phyloP scores from a whole-genome alignment of 768 basidiomycete species.

The Mycena polygramma region DNA sequence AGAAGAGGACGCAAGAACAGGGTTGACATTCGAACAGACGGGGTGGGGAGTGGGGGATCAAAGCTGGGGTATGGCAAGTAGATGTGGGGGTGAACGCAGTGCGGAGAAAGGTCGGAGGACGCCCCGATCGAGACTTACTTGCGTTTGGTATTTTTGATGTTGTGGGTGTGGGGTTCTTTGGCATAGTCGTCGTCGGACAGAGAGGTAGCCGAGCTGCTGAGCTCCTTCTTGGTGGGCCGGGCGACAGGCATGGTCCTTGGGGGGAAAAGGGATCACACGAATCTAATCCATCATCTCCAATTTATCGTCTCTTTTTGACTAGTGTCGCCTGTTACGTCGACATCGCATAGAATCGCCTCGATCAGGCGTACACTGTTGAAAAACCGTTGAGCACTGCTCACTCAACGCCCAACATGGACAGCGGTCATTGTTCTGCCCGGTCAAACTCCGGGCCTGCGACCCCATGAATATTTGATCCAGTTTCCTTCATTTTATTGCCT shows the following conservation, averaged over 20 bases:
- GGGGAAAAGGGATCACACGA: slow-evolving; percentile 46
- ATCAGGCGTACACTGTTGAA: slow-evolving; percentile 48
- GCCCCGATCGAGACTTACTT: slow-evolving; percentile 66
- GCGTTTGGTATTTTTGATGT: slow-evolving; percentile 77
- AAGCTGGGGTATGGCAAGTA: slow-evolving; percentile 47
- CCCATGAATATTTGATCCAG: slow-evolving; percentile 25
- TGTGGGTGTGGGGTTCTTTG: slow-evolving; percentile 72
- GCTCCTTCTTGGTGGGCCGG: slow-evolving; percentile 69
- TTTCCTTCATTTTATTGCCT: slow-evolving; percentile 16
- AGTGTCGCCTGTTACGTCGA: slow-evolving; percentile 14
- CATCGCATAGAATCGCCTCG: slow-evolving; percentile 28
- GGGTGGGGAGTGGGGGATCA: slow-evolving; percentile 52
- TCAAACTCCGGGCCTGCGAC: slow-evolving; percentile 54
- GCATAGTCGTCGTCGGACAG: slow-evolving; percentile 73
- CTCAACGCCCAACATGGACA: slow-evolving; percentile 46
- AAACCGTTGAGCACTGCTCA: slow-evolving; percentile 36
- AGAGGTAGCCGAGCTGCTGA: slow-evolving; percentile 67
- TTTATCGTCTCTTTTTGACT: slow-evolving; percentile 45
- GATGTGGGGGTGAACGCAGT: slow-evolving; percentile 45
- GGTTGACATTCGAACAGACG: slow-evolving; percentile 43
- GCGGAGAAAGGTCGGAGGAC: slow-evolving; percentile 72
- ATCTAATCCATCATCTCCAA: slow-evolving; percentile 6
- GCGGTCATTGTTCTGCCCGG: slow-evolving; percentile 58
- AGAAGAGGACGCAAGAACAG: slow-evolving; percentile 40
- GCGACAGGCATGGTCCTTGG: slow-evolving; percentile 68